Evolutionary conservation across 2,329 filamentous ascomycete genomes (phyloP), one percentile per base, ranked within the genome.

Genomic region (Scytalidium sp.): DNA sequence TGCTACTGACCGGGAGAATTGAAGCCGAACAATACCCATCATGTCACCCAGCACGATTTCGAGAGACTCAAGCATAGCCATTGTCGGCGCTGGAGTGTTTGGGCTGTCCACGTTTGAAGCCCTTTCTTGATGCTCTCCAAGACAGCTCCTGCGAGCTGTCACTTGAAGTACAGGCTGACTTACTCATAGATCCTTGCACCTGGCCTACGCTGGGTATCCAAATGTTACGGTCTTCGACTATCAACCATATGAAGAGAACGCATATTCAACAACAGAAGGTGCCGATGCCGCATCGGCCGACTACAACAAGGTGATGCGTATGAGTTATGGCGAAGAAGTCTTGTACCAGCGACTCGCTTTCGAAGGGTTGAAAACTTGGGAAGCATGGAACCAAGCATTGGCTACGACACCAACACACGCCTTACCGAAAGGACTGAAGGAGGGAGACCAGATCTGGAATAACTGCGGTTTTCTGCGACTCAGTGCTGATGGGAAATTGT

Each of bases 221-320:
- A 64, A 72, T 50, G 65, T 78, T 19, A 76, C 68, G 4, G 67
- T 79, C 15, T 66, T 78, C 42, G 75, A 79, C 54, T 70, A 68
- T 52, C 73, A 77, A 54, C 64, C 70, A 23, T 67, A 75, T 32
- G 65, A 72, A 15, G 47, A 69, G 27, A 62, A 63, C 0, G 58
- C 58, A 0, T 78, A 78, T 46, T 68, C 69, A 6, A 72, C 71
- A 46, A 53, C 63, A 1, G 51, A 61, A 1, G 75, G 74, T 21
- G 67, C 69, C 43, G 72, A 75, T 55, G 67, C 66, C 2, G 73
- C 74, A 0, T 75, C 71, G 3, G 71, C 73, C 44, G 70, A 75
- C 48, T 60, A 70, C 17, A 75, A 75, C 55, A 75, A 74, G 46
- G 73, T 75, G 52, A 65, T 75, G 43, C 67, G 72, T 4, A 62